A percentile compares a stretch with the other conserved stretches of the same genome.
These are phyloP conservation scores for Salvia hispanica DNA, from an alignment of 257 asterid genomes.

Conservation along the genomic window DNA sequence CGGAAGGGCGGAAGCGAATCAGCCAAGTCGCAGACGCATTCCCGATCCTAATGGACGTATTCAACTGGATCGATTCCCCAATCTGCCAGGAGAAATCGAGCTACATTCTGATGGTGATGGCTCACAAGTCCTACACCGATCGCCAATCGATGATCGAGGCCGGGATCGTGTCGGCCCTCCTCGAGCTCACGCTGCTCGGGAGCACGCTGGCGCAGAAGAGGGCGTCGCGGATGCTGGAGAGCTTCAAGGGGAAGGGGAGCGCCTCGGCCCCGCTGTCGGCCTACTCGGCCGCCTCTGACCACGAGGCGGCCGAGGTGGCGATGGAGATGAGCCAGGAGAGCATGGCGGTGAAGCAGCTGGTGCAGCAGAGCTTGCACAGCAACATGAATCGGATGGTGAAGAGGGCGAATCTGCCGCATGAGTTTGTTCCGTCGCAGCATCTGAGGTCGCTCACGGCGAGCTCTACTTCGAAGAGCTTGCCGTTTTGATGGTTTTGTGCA, in stretches of 20 bases:
- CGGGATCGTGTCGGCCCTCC: constrained; percentile 67
- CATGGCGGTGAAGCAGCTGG: constrained; percentile 81
- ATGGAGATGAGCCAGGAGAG: constrained; percentile 72
- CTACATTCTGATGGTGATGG: constrained; percentile 91
- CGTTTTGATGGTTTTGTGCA: constrained; percentile 34
- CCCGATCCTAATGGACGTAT: constrained; percentile 57
- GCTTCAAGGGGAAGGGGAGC: constrained; percentile 71
- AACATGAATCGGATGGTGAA: constrained; percentile 85
- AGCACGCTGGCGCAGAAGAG: constrained; percentile 80
- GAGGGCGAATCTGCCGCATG: constrained; percentile 84
- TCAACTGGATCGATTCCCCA: constrained; percentile 79
- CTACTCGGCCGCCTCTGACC: constrained; percentile 18
- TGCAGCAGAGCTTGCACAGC: constrained; percentile 82
- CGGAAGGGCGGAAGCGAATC: constrained; percentile 72
- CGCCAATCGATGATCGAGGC: constrained; percentile 82
- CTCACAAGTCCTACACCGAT: constrained; percentile 74
- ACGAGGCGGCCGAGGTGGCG: constrained; percentile 37
- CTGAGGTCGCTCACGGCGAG: constrained; percentile 63
- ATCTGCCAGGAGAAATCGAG: constrained; percentile 86
- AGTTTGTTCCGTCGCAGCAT: constrained; percentile 79
- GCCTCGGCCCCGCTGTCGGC: constrained; percentile 61
- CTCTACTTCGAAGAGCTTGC: constrained; percentile 88
- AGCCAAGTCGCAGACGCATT: constrained; percentile 54
- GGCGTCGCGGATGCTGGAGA: constrained; percentile 83
- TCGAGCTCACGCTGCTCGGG: constrained; percentile 79